phyloP scores from a whole-genome alignment of 2,329 filamentous ascomycete genomes.

The Neopestalotiopsis rosae region DNA sequence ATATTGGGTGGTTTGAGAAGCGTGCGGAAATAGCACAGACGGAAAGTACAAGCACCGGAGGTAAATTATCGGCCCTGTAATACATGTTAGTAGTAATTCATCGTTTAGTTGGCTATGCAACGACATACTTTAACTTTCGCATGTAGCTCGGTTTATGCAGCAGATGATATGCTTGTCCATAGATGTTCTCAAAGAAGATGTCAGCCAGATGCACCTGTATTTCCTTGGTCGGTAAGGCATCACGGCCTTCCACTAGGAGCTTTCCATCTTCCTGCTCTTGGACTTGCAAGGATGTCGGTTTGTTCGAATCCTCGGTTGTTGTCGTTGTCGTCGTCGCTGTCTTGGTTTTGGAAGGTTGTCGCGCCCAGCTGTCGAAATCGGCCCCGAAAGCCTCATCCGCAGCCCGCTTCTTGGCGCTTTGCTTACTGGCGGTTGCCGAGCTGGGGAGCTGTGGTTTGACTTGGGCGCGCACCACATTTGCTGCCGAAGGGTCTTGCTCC shows the following conservation, averaged over 20 bases:
- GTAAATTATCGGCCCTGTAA: constrained; percentile 73
- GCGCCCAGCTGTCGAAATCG: constrained; percentile 83
- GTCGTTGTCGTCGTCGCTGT: too few species aligned
- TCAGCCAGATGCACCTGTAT: constrained; percentile 93
- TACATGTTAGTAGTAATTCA: constrained; percentile 29
- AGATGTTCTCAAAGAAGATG: constrained; percentile 94
- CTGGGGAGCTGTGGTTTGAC: constrained; percentile 79
- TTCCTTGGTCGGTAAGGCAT: constrained; percentile 82
- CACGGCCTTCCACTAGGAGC: constrained; percentile 80
- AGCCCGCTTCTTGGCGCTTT: constrained; percentile 76
- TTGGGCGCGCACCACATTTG: constrained; percentile 75
- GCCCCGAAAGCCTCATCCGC: constrained; percentile 87
- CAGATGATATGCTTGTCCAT: constrained; percentile 92
- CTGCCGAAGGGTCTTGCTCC: constrained; percentile 69
- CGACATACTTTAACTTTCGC: constrained; percentile 74
- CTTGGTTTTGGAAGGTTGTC: constrained; percentile 57
- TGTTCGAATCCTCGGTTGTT: constrained; percentile 48
- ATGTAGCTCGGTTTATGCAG: constrained; percentile 98
- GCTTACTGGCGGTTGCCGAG: constrained; percentile 54
- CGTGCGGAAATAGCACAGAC: constrained; percentile 95
- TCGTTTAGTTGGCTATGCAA: constrained; percentile 17
- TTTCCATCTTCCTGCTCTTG: constrained; percentile 77
- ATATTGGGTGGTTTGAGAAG: constrained; percentile 86
- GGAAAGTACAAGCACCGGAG: constrained; percentile 89
- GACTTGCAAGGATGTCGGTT: constrained; percentile 58